Evolutionary conservation across 2,329 filamentous ascomycete species (phyloP).

Genomic region (Fusarium neocosmosporiellum): DNA sequence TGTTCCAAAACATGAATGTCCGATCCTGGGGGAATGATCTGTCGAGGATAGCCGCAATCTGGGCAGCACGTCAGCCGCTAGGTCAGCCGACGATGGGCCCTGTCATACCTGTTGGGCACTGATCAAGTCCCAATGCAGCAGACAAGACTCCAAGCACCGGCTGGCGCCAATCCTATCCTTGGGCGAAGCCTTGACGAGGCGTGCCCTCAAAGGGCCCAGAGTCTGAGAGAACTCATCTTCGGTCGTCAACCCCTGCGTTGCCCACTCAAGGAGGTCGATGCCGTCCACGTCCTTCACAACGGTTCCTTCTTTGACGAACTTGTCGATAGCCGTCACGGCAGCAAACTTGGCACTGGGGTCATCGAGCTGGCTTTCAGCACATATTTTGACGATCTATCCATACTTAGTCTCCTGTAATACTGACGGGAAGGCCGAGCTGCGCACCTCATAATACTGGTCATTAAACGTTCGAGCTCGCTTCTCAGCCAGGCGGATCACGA

Average conservation of each 20-base stretch:
- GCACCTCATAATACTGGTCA: conserved; percentile 67
- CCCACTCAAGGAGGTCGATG: conserved; percentile 67
- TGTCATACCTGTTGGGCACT: conserved; percentile 65
- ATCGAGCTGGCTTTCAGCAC: conserved; percentile 64
- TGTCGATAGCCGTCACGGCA: conserved; percentile 57
- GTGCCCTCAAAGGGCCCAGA: conserved; percentile 61
- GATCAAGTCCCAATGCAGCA: conserved; percentile 65
- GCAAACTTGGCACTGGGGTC: conserved; percentile 58
- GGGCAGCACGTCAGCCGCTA: conserved; percentile 10
- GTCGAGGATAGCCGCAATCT: conserved; percentile 67
- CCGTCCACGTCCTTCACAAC: conserved; percentile 61
- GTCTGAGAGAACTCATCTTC: conserved; percentile 58
- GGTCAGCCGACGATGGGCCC: no score
- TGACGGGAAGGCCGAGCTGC: conserved; percentile 17
- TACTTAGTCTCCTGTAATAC: conserved; percentile 1
- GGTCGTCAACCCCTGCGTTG: conserved; percentile 53
- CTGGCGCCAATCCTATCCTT: conserved; percentile 56
- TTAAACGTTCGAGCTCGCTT: conserved; percentile 61
- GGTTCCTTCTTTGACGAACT: conserved; percentile 59
- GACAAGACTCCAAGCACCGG: conserved; percentile 63
- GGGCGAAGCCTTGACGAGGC: conserved; percentile 65
- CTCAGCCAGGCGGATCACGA: conserved; percentile 63
- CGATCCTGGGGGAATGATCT: conserved; percentile 62
- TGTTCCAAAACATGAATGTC: conserved; percentile 65
- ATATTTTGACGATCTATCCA: conserved; percentile 58